Conservation (phyloP, 768 basidiomycete species). For the Tephrocybe sp. region DNA sequence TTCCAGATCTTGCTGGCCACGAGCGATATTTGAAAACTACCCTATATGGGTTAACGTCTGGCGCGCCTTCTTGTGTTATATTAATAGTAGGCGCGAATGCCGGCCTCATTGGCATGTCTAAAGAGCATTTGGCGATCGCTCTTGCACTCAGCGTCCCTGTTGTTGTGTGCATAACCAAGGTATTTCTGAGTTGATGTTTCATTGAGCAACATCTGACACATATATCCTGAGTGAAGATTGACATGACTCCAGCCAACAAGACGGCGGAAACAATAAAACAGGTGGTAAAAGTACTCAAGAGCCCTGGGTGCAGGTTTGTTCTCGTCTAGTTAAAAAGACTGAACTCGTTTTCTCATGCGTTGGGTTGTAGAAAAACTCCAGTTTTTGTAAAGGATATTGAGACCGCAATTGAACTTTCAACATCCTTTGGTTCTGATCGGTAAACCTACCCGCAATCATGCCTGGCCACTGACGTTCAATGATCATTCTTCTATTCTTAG, state of each 20-base stretch:
- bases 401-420: slow-evolving; percentile 76
- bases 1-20: slow-evolving; percentile 88
- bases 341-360: not conserved
- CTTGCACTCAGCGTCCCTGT: slow-evolving; percentile 93
- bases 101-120: slow-evolving; percentile 87
- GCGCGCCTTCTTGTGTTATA: slow-evolving; percentile 88
- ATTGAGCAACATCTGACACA: not conserved
- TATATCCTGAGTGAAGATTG: slow-evolving; percentile 57
- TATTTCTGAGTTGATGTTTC: slow-evolving; percentile 19
- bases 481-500: slow-evolving; percentile 35
- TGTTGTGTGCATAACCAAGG: slow-evolving; percentile 93
- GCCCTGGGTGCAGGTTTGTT: slow-evolving; percentile 83
- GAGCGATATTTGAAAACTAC: slow-evolving; percentile 93
- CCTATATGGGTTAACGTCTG: slow-evolving; percentile 91
- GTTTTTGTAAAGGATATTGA: slow-evolving; percentile 85
- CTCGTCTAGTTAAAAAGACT: not conserved
- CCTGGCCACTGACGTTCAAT: not conserved
- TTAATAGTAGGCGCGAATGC: slow-evolving; percentile 97
- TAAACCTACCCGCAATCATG: slow-evolving; percentile 27
- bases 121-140: slow-evolving; percentile 95
- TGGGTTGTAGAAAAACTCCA: slow-evolving; percentile 62
- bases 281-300: slow-evolving; percentile 87
- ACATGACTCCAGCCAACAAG: slow-evolving; percentile 95
- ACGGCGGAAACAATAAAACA: slow-evolving; percentile 91
- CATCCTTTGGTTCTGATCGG: slow-evolving; percentile 74